These are phyloP conservation scores for Leishmania braziliensis DNA, from an alignment of 208 protist genomes.

Conservation along the genomic window DNA sequence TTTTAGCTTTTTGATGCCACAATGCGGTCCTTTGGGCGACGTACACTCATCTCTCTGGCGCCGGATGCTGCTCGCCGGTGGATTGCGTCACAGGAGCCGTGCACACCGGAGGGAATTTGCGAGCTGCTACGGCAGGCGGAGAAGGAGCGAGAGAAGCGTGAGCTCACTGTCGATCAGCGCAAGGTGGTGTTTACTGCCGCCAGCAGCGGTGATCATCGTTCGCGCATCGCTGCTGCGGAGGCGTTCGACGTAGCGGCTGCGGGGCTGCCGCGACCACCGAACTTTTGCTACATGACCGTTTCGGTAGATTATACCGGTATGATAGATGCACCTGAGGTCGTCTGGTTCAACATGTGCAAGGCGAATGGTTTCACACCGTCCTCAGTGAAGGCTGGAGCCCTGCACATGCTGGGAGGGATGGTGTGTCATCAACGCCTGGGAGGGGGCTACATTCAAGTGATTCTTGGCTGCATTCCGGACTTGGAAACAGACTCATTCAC, in stretches of 20 bases:
- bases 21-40: slow-evolving; percentile 22
- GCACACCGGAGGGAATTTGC: slow-evolving; percentile 52
- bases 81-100: slow-evolving; percentile 33
- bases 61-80: slow-evolving; percentile 4
- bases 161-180: slow-evolving; percentile 65
- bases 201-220: slow-evolving; percentile 76
- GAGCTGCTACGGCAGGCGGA: slow-evolving; percentile 64
- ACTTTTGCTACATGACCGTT: slow-evolving; percentile 86
- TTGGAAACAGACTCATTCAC: slow-evolving; percentile 80
- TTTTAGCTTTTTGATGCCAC: not conserved
- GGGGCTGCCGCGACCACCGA: slow-evolving; percentile 71
- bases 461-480: slow-evolving; percentile 84
- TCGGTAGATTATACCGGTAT: slow-evolving; percentile 80
- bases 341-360: slow-evolving; percentile 87
- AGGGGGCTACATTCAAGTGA: slow-evolving; percentile 81
- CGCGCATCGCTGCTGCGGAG: slow-evolving; percentile 83
- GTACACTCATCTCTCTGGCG: not conserved
- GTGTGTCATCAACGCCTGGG: slow-evolving; percentile 80
- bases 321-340: slow-evolving; percentile 83
- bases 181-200: slow-evolving; percentile 77
- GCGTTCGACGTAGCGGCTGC: slow-evolving; percentile 87
- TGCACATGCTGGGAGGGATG: slow-evolving; percentile 84
- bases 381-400: slow-evolving; percentile 56
- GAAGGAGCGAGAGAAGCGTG: slow-evolving; percentile 45
- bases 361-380: slow-evolving; percentile 71